These are phyloP conservation scores for Solanum habrochaites DNA, from an alignment of 257 asterid species.

Conservation along the genomic window DNA sequence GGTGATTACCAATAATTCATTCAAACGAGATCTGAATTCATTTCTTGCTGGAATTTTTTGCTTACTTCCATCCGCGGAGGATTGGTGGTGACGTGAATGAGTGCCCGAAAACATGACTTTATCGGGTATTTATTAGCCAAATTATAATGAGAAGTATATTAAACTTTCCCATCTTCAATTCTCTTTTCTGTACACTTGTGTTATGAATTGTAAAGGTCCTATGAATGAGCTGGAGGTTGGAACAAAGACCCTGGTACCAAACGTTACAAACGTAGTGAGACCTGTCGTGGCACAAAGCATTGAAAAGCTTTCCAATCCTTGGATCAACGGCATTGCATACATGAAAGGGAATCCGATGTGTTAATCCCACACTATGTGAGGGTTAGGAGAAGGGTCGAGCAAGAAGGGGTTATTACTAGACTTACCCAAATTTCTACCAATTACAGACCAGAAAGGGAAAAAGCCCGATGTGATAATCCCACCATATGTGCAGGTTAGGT, in stretches of 20 bases:
- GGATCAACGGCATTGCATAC: neutral
- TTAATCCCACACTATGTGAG: neutral
- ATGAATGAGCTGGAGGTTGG: neutral
- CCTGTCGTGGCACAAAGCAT: neutral
- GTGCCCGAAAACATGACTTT: neutral
- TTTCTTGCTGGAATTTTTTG: neutral
- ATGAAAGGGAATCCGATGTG: no score
- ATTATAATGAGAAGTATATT: neutral
- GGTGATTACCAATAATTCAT: neutral
- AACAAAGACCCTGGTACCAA: neutral
- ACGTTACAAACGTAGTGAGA: neutral
- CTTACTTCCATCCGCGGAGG: neutral
- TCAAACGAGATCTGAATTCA: neutral
- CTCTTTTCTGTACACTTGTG: no score
- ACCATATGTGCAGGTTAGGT: no score
- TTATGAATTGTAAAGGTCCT: neutral
- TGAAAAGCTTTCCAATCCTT: neutral
- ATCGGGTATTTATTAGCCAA: neutral
- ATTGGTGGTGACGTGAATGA: neutral
- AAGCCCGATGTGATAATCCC: no score
- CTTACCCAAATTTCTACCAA: no score
- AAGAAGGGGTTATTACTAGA: no score
- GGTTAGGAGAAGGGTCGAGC: neutral
- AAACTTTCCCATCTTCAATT: neutral
- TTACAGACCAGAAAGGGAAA: no score